A percentile compares a stretch with the other conserved stretches of the same genome.
phyloP scores from a whole-genome alignment of 2,329 filamentous ascomycete species.

The Fusarium siculi region DNA sequence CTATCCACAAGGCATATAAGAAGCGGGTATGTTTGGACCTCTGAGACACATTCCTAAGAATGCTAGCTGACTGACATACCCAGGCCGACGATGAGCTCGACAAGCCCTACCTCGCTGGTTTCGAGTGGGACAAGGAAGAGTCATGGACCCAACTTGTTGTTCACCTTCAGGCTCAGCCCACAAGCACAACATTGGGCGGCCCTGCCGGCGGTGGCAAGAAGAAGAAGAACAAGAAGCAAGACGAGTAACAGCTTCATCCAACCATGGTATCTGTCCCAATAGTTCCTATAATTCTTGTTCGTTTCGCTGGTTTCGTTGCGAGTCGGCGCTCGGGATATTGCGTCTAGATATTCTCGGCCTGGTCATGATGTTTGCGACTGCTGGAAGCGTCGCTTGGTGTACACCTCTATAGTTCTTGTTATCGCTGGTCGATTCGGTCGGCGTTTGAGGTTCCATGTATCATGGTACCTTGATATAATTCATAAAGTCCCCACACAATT shows the following conservation, averaged over 20 bases:
- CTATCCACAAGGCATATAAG: constrained; percentile 96
- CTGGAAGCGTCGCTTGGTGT: constrained; percentile 45
- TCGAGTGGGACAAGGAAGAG: constrained; percentile 96
- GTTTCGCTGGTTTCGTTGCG: constrained; percentile 54
- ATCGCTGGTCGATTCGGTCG: constrained; percentile 35
- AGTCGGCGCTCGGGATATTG: constrained; percentile 57
- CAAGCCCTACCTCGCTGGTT: constrained; percentile 86
- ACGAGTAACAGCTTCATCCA: constrained; percentile 49
- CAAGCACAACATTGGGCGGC: constrained; percentile 51
- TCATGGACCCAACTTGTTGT: constrained; percentile 89
- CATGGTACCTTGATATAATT: constrained; percentile 39
- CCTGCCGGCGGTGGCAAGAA: constrained; percentile 71
- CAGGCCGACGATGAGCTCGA: constrained; percentile 93
- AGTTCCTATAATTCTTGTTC: constrained; percentile 53
- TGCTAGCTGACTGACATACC: background rate
- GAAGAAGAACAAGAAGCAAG: constrained; percentile 75
- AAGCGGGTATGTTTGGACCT: constrained; percentile 77
- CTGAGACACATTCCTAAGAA: background rate
- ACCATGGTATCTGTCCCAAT: constrained; percentile 54
- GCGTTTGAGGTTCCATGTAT: constrained; percentile 24
- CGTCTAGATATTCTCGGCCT: constrained; percentile 55
- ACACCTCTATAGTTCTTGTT: constrained; percentile 41
- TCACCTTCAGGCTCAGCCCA: constrained; percentile 79
- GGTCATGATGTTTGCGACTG: constrained; percentile 43
- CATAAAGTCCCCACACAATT: constrained; percentile 21